phyloP scores from a whole-genome alignment of 768 basidiomycete genomes.

The Leccinum sublutescens region DNA sequence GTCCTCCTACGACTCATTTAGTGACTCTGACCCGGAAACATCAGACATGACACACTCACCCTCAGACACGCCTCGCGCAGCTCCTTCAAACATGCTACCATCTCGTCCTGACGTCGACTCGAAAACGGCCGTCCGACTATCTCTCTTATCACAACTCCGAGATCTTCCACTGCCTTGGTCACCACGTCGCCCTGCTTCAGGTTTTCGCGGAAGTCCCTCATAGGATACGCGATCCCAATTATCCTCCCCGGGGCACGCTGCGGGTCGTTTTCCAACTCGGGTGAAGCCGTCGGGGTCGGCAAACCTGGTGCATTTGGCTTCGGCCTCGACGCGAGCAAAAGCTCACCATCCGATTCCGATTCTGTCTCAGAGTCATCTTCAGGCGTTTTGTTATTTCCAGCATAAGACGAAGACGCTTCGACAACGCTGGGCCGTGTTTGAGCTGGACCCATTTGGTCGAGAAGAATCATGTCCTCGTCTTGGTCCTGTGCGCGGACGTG shows the following conservation, averaged over 20 bases:
- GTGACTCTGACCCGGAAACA: not conserved
- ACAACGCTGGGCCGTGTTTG: constrained; percentile 14
- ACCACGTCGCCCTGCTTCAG: constrained; percentile 75
- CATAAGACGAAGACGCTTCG: not conserved
- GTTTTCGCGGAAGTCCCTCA: constrained; percentile 75
- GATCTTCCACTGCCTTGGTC: constrained; percentile 80
- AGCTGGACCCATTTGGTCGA: constrained; percentile 37
- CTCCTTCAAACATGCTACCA: constrained; percentile 68
- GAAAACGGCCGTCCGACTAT: constrained; percentile 73
- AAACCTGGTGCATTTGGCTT: constrained; percentile 25
- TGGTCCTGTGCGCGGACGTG: constrained; percentile 65
- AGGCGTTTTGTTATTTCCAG: constrained; percentile 16
- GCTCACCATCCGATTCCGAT: constrained; percentile 41
- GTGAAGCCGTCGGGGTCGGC: constrained; percentile 55
- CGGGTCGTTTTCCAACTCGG: constrained; percentile 44
- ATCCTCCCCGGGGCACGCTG: constrained; percentile 69
- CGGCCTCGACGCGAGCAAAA: constrained; percentile 15
- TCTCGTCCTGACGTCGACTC: constrained; percentile 58
- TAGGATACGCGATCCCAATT: constrained; percentile 69
- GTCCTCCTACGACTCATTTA: constrained; percentile 54
- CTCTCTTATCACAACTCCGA: constrained; percentile 68
- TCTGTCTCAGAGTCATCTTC: constrained; percentile 55
- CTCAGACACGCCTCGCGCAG: constrained; percentile 66
- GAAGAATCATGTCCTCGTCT: constrained; percentile 56
- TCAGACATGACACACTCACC: constrained; percentile 37